Evolutionary conservation across 192 early-diverging fungal species (phyloP).

Genomic region (Podila minutissima): DNA sequence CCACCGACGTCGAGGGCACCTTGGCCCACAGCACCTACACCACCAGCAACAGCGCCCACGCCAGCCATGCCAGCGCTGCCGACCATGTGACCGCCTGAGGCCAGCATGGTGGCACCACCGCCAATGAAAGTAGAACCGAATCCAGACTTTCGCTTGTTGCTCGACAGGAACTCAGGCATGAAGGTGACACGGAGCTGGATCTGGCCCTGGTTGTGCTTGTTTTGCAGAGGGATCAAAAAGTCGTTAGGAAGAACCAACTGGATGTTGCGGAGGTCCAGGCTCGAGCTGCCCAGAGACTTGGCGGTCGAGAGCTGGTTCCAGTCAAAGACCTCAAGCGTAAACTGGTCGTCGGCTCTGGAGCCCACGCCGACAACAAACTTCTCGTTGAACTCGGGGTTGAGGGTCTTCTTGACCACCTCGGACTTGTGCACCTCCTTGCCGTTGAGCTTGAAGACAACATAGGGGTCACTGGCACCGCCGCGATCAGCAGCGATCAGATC

Average conservation of each 20-base stretch:
- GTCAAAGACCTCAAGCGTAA: constrained; percentile 77
- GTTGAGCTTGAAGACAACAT: constrained; percentile 70
- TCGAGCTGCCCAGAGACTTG: constrained; percentile 64
- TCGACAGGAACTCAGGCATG: constrained; percentile 54
- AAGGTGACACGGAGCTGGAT: constrained; percentile 68
- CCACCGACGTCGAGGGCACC: constrained; percentile 30
- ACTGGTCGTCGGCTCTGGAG: constrained; percentile 61
- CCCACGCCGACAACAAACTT: constrained; percentile 66
- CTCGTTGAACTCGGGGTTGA: constrained; percentile 80
- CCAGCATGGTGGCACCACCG: constrained; percentile 64
- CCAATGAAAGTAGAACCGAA: constrained; percentile 68
- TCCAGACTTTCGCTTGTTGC: constrained; percentile 18
- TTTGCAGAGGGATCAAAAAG: constrained; percentile 53
- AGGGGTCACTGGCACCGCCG: constrained; percentile 79
- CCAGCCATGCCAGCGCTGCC: constrained; percentile 48
- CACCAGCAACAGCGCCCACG: constrained; percentile 15
- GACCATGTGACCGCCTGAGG: constrained; percentile 50
- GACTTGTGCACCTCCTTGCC: constrained; percentile 76
- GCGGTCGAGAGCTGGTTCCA: constrained; percentile 80
- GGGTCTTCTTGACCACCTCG: constrained; percentile 74
- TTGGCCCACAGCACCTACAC: constrained; percentile 21
- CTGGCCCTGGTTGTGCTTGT: constrained; percentile 48
- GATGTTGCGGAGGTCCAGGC: constrained; percentile 64
- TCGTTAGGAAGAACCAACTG: constrained; percentile 61
- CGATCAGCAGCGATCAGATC: constrained; percentile 77